These are phyloP conservation scores for Rhodocollybia butyracea DNA, from an alignment of 768 basidiomycete genomes.

Conservation along the genomic window DNA sequence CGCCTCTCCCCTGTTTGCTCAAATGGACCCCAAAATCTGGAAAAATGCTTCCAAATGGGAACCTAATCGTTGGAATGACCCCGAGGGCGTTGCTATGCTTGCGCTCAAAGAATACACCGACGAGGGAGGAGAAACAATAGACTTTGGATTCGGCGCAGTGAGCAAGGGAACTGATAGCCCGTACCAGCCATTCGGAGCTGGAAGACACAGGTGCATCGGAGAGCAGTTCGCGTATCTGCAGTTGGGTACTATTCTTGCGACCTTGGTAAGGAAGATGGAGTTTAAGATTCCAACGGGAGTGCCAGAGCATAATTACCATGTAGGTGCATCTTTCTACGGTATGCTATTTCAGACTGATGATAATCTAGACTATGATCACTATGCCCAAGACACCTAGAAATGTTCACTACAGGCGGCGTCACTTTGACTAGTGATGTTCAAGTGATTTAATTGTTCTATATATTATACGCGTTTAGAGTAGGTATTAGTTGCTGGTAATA, in stretches of 20 bases:
- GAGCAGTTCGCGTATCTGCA: constrained; percentile 98
- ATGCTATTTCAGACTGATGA: background rate
- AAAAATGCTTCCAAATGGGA: constrained; percentile 51
- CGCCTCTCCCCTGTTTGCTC: constrained; percentile 63
- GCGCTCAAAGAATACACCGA: constrained; percentile 76
- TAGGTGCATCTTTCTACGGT: constrained; percentile 35
- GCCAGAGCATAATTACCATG: constrained; percentile 88
- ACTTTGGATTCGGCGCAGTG: constrained; percentile 94
- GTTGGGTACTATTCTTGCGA: constrained; percentile 77
- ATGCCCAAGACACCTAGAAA: constrained; percentile 72
- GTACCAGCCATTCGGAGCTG: constrained; percentile 97
- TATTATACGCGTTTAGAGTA: too few species aligned
- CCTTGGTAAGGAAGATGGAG: constrained; percentile 74
- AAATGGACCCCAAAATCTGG: constrained; percentile 68
- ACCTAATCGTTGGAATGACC: constrained; percentile 63
- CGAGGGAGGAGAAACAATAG: constrained; percentile 82
- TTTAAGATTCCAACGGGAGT: constrained; percentile 64
- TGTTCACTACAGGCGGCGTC: constrained; percentile 66
- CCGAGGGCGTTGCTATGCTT: constrained; percentile 71
- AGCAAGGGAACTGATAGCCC: constrained; percentile 95
- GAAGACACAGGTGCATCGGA: constrained; percentile 92
- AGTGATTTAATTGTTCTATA: too few species aligned
- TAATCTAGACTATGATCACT: constrained; percentile 84
- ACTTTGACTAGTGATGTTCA: constrained; percentile 50
- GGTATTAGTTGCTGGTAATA: too few species aligned